These are phyloP conservation scores for Grifola frondosa DNA, from an alignment of 1,284 basidiomycete genomes.

Conservation along the genomic window DNA sequence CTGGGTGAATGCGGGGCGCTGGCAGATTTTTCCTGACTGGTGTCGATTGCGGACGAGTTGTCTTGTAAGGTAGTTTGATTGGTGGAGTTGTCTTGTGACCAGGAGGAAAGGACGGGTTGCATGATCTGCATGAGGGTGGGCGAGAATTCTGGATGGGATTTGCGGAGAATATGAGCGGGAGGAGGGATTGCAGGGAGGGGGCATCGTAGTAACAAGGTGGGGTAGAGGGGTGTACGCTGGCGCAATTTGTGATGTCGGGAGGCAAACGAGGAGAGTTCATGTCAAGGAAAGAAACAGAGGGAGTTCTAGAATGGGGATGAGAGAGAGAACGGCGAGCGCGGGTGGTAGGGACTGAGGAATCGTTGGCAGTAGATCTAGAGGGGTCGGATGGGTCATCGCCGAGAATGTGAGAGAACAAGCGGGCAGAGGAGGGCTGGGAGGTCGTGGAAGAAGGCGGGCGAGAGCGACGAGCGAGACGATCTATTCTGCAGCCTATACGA, in stretches of 20 bases:
- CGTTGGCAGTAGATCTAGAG: slow-evolving; percentile 8
- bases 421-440: slow-evolving; percentile 2
- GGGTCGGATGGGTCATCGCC: slow-evolving; percentile 5
- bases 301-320: slow-evolving; percentile 9
- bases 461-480: slow-evolving; percentile 6
- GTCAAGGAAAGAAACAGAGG: slow-evolving; percentile 12
- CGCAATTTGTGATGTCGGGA: slow-evolving; percentile 21
- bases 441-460: background rate
- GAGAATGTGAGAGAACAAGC: slow-evolving; percentile 5
- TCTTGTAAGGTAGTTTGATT: slow-evolving; percentile 3
- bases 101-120: slow-evolving; percentile 23
- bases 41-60: slow-evolving; percentile 6
- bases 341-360: slow-evolving; percentile 11
- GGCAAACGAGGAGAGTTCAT: slow-evolving; percentile 1
- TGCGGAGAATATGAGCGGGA: slow-evolving; percentile 1
- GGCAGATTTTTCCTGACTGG: slow-evolving; percentile 6
- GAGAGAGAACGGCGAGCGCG: slow-evolving; percentile 9
- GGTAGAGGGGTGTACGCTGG: slow-evolving; percentile 21
- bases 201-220: slow-evolving; percentile 14
- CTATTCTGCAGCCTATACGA: slow-evolving; percentile 12
- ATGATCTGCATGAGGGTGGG: slow-evolving; percentile 28
- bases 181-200: slow-evolving; percentile 4
- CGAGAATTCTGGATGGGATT: slow-evolving; percentile 2
- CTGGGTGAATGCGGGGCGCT: slow-evolving; percentile 12
- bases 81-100: slow-evolving; percentile 15